phyloP scores from a whole-genome alignment of 768 basidiomycete species.

The Neoboletus brunneissimus region DNA sequence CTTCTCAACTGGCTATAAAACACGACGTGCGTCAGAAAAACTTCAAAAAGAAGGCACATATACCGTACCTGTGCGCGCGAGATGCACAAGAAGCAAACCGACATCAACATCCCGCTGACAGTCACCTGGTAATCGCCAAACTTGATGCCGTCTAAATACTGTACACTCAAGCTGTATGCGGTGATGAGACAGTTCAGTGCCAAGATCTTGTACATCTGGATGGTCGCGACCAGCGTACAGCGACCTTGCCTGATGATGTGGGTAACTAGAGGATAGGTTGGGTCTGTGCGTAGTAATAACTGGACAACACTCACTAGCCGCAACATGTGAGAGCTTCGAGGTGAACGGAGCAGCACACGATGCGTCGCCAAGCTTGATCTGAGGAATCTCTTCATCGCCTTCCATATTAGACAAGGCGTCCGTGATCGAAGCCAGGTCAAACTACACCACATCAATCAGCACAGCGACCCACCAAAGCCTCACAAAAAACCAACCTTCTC shows the following conservation, averaged over 20 bases:
- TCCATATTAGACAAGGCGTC: constrained; percentile 91
- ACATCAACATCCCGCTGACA: constrained; percentile 90
- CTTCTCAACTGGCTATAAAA: constrained; percentile 93
- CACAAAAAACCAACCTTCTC: constrained; percentile 63
- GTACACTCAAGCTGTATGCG: constrained; percentile 96
- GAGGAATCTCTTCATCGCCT: constrained; percentile 90
- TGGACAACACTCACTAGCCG: constrained; percentile 68
- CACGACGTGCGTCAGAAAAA: not conserved
- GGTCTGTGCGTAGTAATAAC: not conserved
- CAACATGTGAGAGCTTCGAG: constrained; percentile 95
- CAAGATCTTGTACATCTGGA: constrained; percentile 99
- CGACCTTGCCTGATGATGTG: constrained; percentile 98
- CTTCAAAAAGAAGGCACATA: not conserved
- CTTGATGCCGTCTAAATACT: constrained; percentile 98
- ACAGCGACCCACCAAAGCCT: not conserved
- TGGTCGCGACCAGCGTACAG: constrained; percentile 96
- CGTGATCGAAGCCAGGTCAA: constrained; percentile 75
- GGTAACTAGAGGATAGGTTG: constrained; percentile 55
- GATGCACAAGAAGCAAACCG: constrained; percentile 97
- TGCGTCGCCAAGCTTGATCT: constrained; percentile 99
- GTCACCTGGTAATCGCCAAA: constrained; percentile 99
- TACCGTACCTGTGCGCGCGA: constrained; percentile 86
- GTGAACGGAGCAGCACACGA: constrained; percentile 99
- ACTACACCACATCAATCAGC: constrained; percentile 43
- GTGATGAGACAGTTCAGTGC: constrained; percentile 97